Percentiles rank a stretch among this genome's conserved stretches.
These are phyloP conservation scores for Sporopachydermia quercuum DNA, from an alignment of 805 yeast species.

Conservation along the genomic window DNA sequence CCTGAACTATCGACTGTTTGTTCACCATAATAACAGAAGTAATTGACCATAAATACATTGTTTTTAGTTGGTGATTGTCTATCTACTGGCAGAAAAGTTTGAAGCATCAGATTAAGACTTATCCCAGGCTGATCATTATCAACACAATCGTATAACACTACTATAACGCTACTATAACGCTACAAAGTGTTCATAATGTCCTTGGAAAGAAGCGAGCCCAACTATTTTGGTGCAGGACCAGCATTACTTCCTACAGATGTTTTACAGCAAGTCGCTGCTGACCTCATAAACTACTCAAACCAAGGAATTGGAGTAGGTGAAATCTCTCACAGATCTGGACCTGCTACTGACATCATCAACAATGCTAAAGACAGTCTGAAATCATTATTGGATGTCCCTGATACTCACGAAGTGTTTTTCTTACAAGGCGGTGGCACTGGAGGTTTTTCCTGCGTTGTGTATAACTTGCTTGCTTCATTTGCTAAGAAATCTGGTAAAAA, in stretches of 20 bases:
- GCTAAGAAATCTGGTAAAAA: slow-evolving; percentile 56
- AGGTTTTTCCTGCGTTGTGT: slow-evolving; percentile 79
- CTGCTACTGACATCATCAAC: slow-evolving; percentile 66
- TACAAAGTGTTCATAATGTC: too few species aligned
- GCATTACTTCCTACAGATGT: slow-evolving; percentile 79
- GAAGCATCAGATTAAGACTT: too few species aligned
- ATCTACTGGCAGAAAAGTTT: too few species aligned
- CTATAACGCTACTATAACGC: too few species aligned
- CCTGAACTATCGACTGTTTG: too few species aligned
- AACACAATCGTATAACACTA: too few species aligned
- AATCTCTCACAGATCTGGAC: slow-evolving; percentile 84
- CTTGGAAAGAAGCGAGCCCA: slow-evolving; percentile 52
- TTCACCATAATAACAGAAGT: too few species aligned
- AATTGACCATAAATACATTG: too few species aligned
- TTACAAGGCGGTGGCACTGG: slow-evolving; percentile 98
- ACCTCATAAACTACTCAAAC: slow-evolving; percentile 55
- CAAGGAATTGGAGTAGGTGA: slow-evolving; percentile 86
- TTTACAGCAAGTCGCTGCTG: slow-evolving; percentile 75
- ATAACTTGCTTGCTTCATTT: slow-evolving; percentile 65
- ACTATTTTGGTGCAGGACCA: slow-evolving; percentile 98
- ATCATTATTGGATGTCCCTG: slow-evolving; percentile 63
- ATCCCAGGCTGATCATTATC: too few species aligned
- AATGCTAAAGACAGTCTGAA: slow-evolving; percentile 54
- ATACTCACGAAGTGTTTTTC: slow-evolving; percentile 86
- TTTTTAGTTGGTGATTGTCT: too few species aligned